phyloP scores from a whole-genome alignment of 257 asterid genomes.

The Agastache rugosa region DNA sequence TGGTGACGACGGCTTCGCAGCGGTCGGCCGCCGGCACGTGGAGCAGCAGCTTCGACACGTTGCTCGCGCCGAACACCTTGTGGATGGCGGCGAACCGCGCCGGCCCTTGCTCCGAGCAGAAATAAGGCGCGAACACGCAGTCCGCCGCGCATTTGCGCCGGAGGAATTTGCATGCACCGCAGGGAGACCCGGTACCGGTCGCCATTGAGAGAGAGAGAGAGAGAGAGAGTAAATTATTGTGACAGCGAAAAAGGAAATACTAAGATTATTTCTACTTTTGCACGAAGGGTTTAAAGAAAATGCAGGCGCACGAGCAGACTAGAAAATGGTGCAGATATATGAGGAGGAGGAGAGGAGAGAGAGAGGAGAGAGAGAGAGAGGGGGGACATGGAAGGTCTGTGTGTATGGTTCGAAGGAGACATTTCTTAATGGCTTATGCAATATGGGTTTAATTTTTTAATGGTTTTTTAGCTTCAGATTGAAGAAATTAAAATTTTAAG shows the following conservation, averaged over 20 bases:
- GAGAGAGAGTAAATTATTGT: no score
- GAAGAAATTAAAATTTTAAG: no score
- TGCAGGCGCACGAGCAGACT: conserved; percentile 65
- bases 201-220: conserved; percentile 40
- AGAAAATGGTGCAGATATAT: conserved; percentile 54
- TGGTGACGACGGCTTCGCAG: conserved; percentile 82
- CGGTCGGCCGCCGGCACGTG: conserved; percentile 77
- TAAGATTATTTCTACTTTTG: neutral
- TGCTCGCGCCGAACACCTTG: conserved; percentile 95
- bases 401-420: conserved; percentile 79
- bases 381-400: conserved; percentile 63
- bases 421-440: conserved; percentile 70
- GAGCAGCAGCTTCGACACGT: conserved; percentile 71
- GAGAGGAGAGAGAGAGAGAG: conserved; percentile 3
- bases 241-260: neutral
- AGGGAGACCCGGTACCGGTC: conserved; percentile 71
- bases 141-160: conserved; percentile 82
- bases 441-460: conserved; percentile 34
- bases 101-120: conserved; percentile 89
- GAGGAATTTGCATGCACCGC: conserved; percentile 97
- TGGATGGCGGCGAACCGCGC: conserved; percentile 89
- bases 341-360: neutral
- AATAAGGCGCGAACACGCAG: conserved; percentile 83
- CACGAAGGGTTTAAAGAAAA: neutral
- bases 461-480: neutral